Conservation (phyloP, 1,139 yeast species). For the Blastobotrys ciferrii region DNA sequence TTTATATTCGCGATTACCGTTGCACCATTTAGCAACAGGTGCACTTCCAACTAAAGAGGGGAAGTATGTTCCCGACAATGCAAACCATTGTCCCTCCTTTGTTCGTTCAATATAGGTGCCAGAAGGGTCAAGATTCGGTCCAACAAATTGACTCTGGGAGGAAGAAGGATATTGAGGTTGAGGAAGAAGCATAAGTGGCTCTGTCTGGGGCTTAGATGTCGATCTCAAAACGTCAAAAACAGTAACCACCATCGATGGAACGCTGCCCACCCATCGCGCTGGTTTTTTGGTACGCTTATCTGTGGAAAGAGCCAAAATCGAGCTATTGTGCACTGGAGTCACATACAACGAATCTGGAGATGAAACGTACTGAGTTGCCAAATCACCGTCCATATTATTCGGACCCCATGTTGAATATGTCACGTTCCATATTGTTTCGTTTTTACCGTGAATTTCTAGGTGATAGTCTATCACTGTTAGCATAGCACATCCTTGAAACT, state of each 20-base stretch:
- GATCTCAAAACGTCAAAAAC: slow-evolving; percentile 63
- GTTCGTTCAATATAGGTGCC: slow-evolving; percentile 68
- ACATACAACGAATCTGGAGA: slow-evolving; percentile 68
- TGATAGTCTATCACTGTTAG: slow-evolving; percentile 44
- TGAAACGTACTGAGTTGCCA: slow-evolving; percentile 43
- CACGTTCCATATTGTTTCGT: slow-evolving; percentile 77
- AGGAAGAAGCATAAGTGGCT: slow-evolving; percentile 37
- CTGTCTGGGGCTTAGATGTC: slow-evolving; percentile 21
- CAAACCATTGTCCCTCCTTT: slow-evolving; percentile 75
- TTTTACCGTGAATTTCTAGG: slow-evolving; percentile 61
- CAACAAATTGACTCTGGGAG: slow-evolving; percentile 8
- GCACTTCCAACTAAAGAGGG: slow-evolving; percentile 83
- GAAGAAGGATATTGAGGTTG: slow-evolving; percentile 35
- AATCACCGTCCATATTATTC: slow-evolving; percentile 74
- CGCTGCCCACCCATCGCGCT: slow-evolving; percentile 68
- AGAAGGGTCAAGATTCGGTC: slow-evolving; percentile 25
- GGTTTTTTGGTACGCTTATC: slow-evolving; percentile 57
- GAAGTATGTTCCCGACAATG: slow-evolving; percentile 71
- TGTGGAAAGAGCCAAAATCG: slow-evolving; percentile 52
- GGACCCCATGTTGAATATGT: slow-evolving; percentile 93
- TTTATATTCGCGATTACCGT: slow-evolving; percentile 9
- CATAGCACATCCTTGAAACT: neutral
- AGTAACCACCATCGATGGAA: slow-evolving; percentile 66
- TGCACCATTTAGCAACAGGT: slow-evolving; percentile 47
- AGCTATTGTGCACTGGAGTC: slow-evolving; percentile 78